phyloP scores from a whole-genome alignment of 352 stramenopile species.

The Aphanomyces invadans region DNA sequence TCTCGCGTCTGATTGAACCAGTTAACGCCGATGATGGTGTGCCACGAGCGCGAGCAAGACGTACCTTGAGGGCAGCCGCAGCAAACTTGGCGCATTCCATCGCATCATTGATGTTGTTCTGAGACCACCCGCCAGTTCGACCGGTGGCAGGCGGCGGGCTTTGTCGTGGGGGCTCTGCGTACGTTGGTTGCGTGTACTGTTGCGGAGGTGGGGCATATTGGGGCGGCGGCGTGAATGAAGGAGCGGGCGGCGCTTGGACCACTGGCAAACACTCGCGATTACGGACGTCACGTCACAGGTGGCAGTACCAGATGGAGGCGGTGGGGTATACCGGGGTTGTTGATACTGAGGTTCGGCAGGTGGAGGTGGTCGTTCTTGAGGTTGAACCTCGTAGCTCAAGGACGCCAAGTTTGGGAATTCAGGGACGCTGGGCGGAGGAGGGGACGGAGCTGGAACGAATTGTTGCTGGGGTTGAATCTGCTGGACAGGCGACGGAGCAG shows the following conservation, averaged over 20 bases:
- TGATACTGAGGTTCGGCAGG: constrained; percentile 6
- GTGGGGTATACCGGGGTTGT: constrained; percentile 26
- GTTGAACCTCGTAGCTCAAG: background rate
- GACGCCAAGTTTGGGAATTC: constrained; percentile 15
- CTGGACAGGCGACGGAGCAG: background rate
- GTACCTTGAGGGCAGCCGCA: constrained; percentile 68
- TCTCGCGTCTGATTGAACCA: constrained; percentile 66
- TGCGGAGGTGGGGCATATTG: background rate
- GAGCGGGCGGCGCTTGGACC: constrained; percentile 19
- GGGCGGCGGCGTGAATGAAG: constrained; percentile 21
- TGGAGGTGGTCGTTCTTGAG: background rate
- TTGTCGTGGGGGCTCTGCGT: constrained; percentile 11
- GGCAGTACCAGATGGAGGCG: constrained; percentile 1
- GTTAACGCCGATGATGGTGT: background rate
- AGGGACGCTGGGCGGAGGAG: background rate
- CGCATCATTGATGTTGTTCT: constrained; percentile 73
- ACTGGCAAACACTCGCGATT: too few species aligned
- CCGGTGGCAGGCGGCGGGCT: too few species aligned
- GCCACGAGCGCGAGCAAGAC: background rate
- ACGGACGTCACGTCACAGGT: background rate
- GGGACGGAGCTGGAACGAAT: background rate
- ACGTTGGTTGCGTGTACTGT: constrained; percentile 22
- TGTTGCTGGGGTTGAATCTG: background rate
- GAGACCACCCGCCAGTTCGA: constrained; percentile 38
- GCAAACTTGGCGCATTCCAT: constrained; percentile 81